Conservation (phyloP, 1,284 basidiomycete species). For the Rhodotorula sp. region DNA sequence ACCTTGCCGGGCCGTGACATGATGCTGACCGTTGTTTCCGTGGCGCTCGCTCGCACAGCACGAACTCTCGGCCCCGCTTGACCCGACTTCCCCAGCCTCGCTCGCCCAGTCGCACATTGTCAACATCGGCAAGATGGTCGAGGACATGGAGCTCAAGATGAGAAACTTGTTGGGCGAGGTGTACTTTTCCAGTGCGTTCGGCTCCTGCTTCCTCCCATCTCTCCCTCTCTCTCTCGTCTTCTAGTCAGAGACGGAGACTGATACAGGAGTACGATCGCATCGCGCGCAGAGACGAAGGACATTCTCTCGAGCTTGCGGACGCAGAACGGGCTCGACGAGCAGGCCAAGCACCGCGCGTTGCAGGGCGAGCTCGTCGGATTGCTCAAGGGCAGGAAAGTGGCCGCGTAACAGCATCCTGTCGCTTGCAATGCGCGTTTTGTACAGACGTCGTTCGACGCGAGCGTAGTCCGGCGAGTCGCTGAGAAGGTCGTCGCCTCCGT, state of each 20-base stretch:
- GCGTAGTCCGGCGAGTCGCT: neutral
- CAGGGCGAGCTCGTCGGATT: constrained; percentile 88
- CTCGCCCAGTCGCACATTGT: constrained; percentile 78
- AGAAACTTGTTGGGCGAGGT: constrained; percentile 93
- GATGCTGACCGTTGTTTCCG: neutral
- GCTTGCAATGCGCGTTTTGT: neutral
- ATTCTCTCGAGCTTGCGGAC: constrained; percentile 88
- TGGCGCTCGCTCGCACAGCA: constrained; percentile 55
- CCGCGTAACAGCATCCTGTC: neutral
- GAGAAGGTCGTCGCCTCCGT: neutral
- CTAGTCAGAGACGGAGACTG: neutral
- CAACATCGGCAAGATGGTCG: constrained; percentile 91
- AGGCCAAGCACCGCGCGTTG: constrained; percentile 74
- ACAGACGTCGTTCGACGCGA: neutral
- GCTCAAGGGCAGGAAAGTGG: constrained; percentile 42
- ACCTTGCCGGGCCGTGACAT: too few species aligned
- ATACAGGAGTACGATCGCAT: too few species aligned
- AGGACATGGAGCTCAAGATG: constrained; percentile 99
- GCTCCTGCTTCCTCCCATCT: neutral
- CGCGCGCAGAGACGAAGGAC: constrained; percentile 79
- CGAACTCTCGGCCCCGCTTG: constrained; percentile 78
- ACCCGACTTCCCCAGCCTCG: constrained; percentile 49
- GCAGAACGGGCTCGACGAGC: constrained; percentile 78
- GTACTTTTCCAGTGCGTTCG: constrained; percentile 62
- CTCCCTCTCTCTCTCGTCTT: neutral